phyloP scores from a whole-genome alignment of 2,329 filamentous ascomycete species.

The Arthrobotrys pseudoclavata region DNA sequence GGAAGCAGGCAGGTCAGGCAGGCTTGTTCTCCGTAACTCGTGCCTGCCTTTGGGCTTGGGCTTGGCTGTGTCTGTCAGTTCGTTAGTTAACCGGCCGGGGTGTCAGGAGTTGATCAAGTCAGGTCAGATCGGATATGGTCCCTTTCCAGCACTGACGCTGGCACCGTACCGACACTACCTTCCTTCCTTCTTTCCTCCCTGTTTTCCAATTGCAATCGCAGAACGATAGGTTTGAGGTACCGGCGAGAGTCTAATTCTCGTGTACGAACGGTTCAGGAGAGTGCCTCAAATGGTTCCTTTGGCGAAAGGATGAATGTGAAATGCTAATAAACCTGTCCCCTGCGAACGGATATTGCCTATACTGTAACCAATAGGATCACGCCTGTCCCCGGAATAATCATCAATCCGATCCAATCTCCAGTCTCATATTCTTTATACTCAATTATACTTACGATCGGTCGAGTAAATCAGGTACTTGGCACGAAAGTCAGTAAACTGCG shows the following conservation, averaged over 20 bases:
- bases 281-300: slow-evolving; percentile 9
- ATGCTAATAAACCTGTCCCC: slow-evolving; percentile 1
- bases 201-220: neutral
- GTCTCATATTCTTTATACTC: too few relatives aligned
- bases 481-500: too few relatives aligned
- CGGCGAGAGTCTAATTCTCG: too few relatives aligned
- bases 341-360: slow-evolving; percentile 27
- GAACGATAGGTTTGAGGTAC: too few relatives aligned
- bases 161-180: too few relatives aligned
- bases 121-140: neutral
- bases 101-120: slow-evolving; percentile 5
- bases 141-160: neutral
- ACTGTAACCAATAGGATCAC: slow-evolving; percentile 8
- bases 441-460: too few relatives aligned
- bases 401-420: too few relatives aligned
- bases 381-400: too few relatives aligned
- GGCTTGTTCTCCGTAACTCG: slow-evolving; percentile 7
- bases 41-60: neutral
- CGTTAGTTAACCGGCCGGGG: neutral
- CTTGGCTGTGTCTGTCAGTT: slow-evolving; percentile 8
- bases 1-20: neutral
- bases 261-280: too few relatives aligned
- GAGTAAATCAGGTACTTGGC: too few relatives aligned
- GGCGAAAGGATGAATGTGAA: slow-evolving; percentile 10
- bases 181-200: neutral